phyloP scores from a whole-genome alignment of 2,329 filamentous ascomycete genomes.

The Magnaporthiopsis rhizophila region DNA sequence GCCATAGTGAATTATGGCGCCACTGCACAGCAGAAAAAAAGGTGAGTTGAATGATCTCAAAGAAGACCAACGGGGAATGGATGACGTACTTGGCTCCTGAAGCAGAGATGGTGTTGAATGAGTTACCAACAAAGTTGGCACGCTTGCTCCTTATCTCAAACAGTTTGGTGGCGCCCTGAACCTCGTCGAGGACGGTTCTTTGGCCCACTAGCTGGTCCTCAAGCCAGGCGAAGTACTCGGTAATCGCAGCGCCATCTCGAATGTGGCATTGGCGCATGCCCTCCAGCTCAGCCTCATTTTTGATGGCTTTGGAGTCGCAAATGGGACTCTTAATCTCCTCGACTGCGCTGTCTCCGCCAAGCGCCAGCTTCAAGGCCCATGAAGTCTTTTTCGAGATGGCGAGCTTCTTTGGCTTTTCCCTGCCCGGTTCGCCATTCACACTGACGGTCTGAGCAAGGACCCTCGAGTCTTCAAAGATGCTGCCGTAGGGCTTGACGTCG shows the following conservation, averaged over 20 bases:
- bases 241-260: constrained; percentile 83
- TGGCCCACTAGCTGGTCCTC: constrained; percentile 77
- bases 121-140: constrained; percentile 77
- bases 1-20: constrained; percentile 92
- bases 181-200: constrained; percentile 71
- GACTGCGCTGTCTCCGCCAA: constrained; percentile 78
- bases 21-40: constrained; percentile 42
- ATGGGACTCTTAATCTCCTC: constrained; percentile 84
- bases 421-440: constrained; percentile 20
- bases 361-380: constrained; percentile 80
- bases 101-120: constrained; percentile 93
- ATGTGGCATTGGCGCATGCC: constrained; percentile 94
- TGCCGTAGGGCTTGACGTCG: constrained; percentile 69
- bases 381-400: constrained; percentile 83
- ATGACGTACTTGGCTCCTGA: constrained; percentile 63
- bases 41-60: constrained; percentile 3
- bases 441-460: constrained; percentile 40
- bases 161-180: constrained; percentile 84
- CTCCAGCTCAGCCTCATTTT: constrained; percentile 81
- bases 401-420: constrained; percentile 51
- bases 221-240: constrained; percentile 92
- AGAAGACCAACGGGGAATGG: constrained; percentile 7
- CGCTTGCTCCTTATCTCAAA: constrained; percentile 63
- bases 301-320: constrained; percentile 85
- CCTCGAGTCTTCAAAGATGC: constrained; percentile 72